Conservation (phyloP, 257 asterid genomes). For the Penstemon barbatus region DNA sequence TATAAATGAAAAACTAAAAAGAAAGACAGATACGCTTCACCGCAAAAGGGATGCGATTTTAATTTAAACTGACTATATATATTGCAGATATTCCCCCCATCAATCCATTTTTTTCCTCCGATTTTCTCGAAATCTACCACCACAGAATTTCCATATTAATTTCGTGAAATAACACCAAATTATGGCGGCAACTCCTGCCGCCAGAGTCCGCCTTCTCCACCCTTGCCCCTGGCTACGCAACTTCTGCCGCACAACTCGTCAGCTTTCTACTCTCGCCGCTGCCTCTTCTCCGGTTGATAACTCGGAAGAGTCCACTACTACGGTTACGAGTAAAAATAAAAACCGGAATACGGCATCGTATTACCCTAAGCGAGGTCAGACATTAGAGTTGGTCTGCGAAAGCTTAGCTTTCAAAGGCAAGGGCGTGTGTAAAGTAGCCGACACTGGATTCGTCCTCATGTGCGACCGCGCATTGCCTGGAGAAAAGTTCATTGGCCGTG, state of each 20-base stretch:
- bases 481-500: constrained; percentile 81
- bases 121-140: constrained; percentile 10
- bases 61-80: background rate
- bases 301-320: constrained; percentile 37
- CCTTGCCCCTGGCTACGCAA: constrained; percentile 47
- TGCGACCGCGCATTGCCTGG: constrained; percentile 95
- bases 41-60: no score
- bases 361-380: constrained; percentile 89
- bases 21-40: no score
- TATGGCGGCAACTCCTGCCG: constrained; percentile 48
- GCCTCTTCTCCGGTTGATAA: constrained; percentile 42
- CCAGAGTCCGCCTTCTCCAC: constrained; percentile 47
- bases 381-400: constrained; percentile 82
- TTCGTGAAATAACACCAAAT: constrained; percentile 24
- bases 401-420: constrained; percentile 87
- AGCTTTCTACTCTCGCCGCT: constrained; percentile 47
- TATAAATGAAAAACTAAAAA: no score
- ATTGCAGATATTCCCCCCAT: constrained; percentile 18
- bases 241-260: constrained; percentile 35
- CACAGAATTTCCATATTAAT: background rate
- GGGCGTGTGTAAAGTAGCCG: constrained; percentile 83
- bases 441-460: constrained; percentile 77
- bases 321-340: constrained; percentile 12
- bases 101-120: constrained; percentile 29
- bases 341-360: constrained; percentile 32